Evolutionary conservation across 129 eudicot species (phyloP).

Genomic region (Deinandra increscens): DNA sequence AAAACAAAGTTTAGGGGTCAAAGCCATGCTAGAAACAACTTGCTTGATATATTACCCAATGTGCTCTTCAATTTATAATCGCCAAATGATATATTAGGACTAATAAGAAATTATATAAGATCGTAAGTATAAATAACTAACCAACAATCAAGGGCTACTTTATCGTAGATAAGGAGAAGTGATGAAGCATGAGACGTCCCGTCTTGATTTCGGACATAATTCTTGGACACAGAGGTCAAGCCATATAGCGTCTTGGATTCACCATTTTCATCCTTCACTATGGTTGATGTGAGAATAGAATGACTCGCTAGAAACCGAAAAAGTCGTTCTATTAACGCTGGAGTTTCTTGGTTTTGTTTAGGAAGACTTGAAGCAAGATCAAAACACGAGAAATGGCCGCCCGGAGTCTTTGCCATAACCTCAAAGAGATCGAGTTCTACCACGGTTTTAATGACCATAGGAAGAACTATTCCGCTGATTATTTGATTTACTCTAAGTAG

Average conservation of each 20-base stretch:
- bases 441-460: constrained; percentile 32
- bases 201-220: constrained; percentile 25
- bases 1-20: too few relatives aligned
- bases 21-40: too few relatives aligned
- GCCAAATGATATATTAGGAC: too few relatives aligned
- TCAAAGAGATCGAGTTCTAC: constrained; percentile 43
- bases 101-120: too few relatives aligned
- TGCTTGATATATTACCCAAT: too few relatives aligned
- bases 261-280: constrained; percentile 22
- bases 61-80: too few relatives aligned
- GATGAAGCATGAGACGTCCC: constrained; percentile 21
- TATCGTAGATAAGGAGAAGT: constrained; percentile 14
- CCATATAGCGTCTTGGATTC: constrained; percentile 34
- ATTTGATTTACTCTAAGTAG: constrained; percentile 19
- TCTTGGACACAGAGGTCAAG: constrained; percentile 27
- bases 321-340: constrained; percentile 42
- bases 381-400: constrained; percentile 28
- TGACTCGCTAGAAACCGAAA: constrained; percentile 43
- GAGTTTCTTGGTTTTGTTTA: constrained; percentile 29
- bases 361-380: constrained; percentile 35
- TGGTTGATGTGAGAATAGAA: constrained; percentile 34
- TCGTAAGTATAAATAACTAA: constrained; percentile 10
- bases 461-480: constrained; percentile 1
- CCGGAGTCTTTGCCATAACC: constrained; percentile 25
- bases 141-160: constrained; percentile 28